Evolutionary conservation across 2,329 filamentous ascomycete species (phyloP).

Genomic region (Chaetomiaceae sp.): DNA sequence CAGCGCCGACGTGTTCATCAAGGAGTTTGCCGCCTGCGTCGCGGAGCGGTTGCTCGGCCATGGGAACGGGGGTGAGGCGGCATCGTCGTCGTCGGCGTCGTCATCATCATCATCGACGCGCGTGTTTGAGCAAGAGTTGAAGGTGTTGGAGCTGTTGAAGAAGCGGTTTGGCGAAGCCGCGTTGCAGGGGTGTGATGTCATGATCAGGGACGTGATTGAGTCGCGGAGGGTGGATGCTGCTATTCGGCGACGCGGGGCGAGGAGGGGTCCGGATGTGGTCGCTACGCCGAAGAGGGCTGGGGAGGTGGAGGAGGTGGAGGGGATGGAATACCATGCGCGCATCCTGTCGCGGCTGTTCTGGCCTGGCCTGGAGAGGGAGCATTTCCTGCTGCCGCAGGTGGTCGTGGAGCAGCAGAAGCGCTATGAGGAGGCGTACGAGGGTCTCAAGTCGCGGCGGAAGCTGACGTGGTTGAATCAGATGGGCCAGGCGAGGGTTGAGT

Average conservation of each 20-base stretch:
- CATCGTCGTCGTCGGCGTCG: too few species aligned
- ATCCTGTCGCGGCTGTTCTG: slow-evolving; percentile 92
- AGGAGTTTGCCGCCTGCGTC: slow-evolving; percentile 86
- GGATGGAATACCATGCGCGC: slow-evolving; percentile 61
- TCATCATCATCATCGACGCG: too few species aligned
- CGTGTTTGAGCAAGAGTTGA: slow-evolving; percentile 69
- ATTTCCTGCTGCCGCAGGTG: slow-evolving; percentile 57
- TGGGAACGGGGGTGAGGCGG: neutral
- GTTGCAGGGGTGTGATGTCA: slow-evolving; percentile 91
- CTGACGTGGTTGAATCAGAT: slow-evolving; percentile 83
- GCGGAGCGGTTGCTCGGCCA: slow-evolving; percentile 69
- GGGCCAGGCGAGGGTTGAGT: slow-evolving; percentile 72
- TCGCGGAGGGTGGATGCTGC: slow-evolving; percentile 67
- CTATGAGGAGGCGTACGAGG: slow-evolving; percentile 73
- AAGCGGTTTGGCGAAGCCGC: slow-evolving; percentile 79
- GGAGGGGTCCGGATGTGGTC: neutral
- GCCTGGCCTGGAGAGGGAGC: slow-evolving; percentile 71
- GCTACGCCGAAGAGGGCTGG: neutral
- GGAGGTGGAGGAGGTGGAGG: slow-evolving; percentile 14
- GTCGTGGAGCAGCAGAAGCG: slow-evolving; percentile 58
- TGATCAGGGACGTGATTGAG: slow-evolving; percentile 89
- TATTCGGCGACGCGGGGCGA: slow-evolving; percentile 48
- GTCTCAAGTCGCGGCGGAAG: slow-evolving; percentile 76
- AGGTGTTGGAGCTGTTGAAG: slow-evolving; percentile 82
- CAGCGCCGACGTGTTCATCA: slow-evolving; percentile 86